These are phyloP conservation scores for Thielaviopsis cerberus DNA, from an alignment of 2,329 filamentous ascomycete genomes.

Conservation along the genomic window DNA sequence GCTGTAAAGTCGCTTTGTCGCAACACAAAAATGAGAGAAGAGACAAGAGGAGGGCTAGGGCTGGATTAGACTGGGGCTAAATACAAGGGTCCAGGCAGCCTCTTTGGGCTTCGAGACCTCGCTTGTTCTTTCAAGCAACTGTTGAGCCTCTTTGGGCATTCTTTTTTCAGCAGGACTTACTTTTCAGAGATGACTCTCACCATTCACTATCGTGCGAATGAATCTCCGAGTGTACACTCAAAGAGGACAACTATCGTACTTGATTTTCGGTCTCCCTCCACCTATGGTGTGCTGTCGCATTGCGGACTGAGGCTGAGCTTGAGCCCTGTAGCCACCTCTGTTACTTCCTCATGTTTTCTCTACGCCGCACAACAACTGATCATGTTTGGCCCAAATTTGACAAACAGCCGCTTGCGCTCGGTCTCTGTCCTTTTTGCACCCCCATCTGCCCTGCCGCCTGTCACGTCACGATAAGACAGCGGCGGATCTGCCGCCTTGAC, in stretches of 20 bases:
- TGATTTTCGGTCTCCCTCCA: neutral
- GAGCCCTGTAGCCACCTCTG: neutral
- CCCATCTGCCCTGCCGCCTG: neutral
- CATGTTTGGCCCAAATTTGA: neutral
- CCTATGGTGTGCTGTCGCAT: neutral
- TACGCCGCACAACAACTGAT: neutral
- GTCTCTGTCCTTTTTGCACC: neutral
- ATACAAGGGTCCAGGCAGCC: neutral
- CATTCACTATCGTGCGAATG: no score
- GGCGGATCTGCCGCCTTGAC: neutral
- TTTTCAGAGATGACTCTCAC: no score
- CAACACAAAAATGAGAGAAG: constrained; percentile 1
- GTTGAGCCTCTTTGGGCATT: neutral
- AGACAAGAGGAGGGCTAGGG: neutral
- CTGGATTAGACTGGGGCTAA: neutral
- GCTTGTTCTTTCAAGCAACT: neutral
- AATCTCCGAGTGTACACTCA: neutral
- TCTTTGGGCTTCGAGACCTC: neutral
- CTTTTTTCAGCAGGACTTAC: neutral
- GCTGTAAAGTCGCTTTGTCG: neutral
- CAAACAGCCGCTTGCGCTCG: neutral
- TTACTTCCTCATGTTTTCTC: neutral
- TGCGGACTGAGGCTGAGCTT: neutral
- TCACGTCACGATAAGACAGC: neutral
- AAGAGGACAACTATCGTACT: neutral